A percentile compares a stretch with the other conserved stretches of the same genome.
Conservation (phyloP, 768 basidiomycete genomes). For the Suillus luteus region DNA sequence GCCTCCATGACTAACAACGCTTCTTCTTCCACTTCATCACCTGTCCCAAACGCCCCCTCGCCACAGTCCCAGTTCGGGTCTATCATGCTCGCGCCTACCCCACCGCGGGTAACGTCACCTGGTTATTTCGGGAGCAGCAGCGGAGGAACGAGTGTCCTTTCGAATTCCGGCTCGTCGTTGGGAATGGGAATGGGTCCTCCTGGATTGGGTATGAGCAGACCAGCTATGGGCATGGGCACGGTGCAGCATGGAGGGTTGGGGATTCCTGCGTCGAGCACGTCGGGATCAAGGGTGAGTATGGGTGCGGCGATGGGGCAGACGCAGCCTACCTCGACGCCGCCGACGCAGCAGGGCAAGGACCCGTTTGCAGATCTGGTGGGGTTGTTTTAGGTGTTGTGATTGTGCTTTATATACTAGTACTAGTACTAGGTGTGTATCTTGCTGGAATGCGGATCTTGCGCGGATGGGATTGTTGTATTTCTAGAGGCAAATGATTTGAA, state of each 20-base stretch:
- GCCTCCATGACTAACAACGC: conserved; percentile 30
- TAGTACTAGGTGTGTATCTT: background rate
- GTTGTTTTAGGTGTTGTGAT: conserved; percentile 51
- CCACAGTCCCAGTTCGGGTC: conserved; percentile 36
- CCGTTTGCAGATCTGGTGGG: conserved; percentile 84
- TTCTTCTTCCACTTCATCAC: conserved; percentile 28
- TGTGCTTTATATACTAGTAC: background rate
- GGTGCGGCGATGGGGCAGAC: conserved; percentile 20
- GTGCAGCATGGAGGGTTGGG: background rate
- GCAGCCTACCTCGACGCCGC: conserved; percentile 27
- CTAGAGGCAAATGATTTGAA: background rate
- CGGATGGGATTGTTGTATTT: background rate
- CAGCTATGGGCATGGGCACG: conserved; percentile 6
- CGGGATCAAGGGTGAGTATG: conserved; percentile 9
- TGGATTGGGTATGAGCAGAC: conserved; percentile 8
- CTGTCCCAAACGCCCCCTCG: conserved; percentile 16
- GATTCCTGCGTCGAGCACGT: background rate
- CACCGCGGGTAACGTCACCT: conserved; percentile 24
- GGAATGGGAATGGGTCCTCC: conserved; percentile 22
- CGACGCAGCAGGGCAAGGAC: conserved; percentile 56
- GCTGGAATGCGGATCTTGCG: background rate
- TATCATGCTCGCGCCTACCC: conserved; percentile 46
- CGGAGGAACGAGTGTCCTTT: conserved; percentile 13
- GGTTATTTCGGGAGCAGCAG: conserved; percentile 23
- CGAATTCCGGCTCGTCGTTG: conserved; percentile 13